These are phyloP conservation scores for Fusarium redolens DNA, from an alignment of 2,329 filamentous ascomycete genomes.

Conservation along the genomic window DNA sequence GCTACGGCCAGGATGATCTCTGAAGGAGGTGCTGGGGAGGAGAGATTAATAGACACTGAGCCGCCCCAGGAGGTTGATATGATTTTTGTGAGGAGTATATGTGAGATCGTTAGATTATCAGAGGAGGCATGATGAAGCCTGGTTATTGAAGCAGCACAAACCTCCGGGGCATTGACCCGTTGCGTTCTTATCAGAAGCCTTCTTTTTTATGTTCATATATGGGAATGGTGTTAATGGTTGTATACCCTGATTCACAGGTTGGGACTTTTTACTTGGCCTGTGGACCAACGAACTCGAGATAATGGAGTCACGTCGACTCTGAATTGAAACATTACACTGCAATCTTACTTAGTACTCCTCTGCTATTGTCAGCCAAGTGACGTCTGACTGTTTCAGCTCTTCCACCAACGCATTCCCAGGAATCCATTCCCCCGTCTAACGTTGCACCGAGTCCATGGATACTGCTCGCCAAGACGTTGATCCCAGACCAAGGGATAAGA, in stretches of 20 bases:
- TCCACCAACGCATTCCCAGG: not conserved
- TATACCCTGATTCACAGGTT: conserved; percentile 44
- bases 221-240: conserved; percentile 24
- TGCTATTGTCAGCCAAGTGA: not conserved
- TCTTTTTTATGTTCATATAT: not conserved
- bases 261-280: conserved; percentile 3
- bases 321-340: conserved; percentile 9
- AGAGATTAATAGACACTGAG: conserved; percentile 47
- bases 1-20: conserved; percentile 58
- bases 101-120: conserved; percentile 55
- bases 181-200: not conserved
- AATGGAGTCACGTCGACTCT: conserved; percentile 34
- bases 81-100: conserved; percentile 55
- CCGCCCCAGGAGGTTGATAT: conserved; percentile 49
- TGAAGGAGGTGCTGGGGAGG: conserved; percentile 45
- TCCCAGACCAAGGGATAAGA: conserved; percentile 1
- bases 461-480: not conserved
- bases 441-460: conserved; percentile 10
- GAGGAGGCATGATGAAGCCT: conserved; percentile 45
- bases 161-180: not conserved
- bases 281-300: conserved; percentile 15
- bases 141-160: not conserved
- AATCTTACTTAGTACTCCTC: not conserved
- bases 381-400: not conserved
- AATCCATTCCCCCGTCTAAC: not conserved